Percentiles rank a stretch among this genome's conserved stretches.
Conservation (phyloP, 2,329 filamentous ascomycete species). For the Clonostachys chloroleuca region DNA sequence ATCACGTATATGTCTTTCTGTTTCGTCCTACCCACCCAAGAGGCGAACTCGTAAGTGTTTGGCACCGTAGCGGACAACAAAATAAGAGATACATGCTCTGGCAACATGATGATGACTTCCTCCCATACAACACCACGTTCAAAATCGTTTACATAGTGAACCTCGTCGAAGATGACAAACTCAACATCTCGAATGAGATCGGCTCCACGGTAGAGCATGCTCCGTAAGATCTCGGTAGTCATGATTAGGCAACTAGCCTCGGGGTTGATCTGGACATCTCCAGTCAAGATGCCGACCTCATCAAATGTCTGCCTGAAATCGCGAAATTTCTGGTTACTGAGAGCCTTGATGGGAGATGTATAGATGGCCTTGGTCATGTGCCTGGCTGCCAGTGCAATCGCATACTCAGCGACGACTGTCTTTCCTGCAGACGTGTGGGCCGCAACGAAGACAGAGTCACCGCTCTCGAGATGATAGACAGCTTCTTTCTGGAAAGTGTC, state of each 20-base stretch:
- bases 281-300: constrained; percentile 94
- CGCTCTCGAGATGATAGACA: constrained; percentile 92
- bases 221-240: constrained; percentile 96
- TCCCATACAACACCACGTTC: constrained; percentile 98
- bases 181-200: constrained; percentile 96
- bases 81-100: constrained; percentile 94
- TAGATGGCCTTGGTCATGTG: constrained; percentile 99
- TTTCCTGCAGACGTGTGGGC: constrained; percentile 97
- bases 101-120: constrained; percentile 99
- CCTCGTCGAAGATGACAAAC: constrained; percentile 98
- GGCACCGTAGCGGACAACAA: constrained; percentile 93
- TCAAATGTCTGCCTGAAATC: constrained; percentile 90
- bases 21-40: constrained; percentile 96
- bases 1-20: constrained; percentile 99
- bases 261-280: constrained; percentile 95
- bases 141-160: constrained; percentile 96
- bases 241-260: constrained; percentile 98
- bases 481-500: constrained; percentile 99
- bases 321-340: constrained; percentile 98
- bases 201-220: constrained; percentile 95
- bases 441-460: constrained; percentile 96
- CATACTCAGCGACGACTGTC: constrained; percentile 97
- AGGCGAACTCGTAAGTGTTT: constrained; percentile 96
- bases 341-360: constrained; percentile 95
- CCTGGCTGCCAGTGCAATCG: constrained; percentile 94